Evolutionary conservation across 2,329 filamentous ascomycete genomes (phyloP).

Genomic region (Colletotrichum sublineola): DNA sequence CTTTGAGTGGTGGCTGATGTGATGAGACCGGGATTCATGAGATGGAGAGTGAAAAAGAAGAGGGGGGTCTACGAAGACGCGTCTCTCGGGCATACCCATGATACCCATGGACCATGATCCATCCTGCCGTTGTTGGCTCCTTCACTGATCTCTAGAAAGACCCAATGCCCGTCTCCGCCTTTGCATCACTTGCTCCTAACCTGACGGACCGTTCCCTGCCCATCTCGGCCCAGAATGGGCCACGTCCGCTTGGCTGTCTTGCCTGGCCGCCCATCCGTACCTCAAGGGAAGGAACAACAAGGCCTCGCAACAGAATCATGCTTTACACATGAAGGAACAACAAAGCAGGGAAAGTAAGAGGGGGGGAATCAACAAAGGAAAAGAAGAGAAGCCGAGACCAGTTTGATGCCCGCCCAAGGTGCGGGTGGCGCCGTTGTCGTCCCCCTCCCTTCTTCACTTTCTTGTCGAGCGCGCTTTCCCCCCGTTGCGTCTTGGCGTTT

Average conservation of each 20-base stretch:
- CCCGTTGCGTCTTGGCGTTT: not conserved
- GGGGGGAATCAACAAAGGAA: not conserved
- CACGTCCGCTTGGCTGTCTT: not conserved
- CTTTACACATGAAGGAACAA: not conserved
- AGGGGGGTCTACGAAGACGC: constrained; percentile 4
- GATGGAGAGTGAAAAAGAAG: constrained; percentile 15
- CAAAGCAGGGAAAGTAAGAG: not conserved
- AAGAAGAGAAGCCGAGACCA: not conserved
- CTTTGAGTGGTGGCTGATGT: constrained; percentile 11
- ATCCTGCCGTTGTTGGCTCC: not conserved
- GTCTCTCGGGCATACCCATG: constrained; percentile 12
- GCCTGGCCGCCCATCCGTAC: not conserved
- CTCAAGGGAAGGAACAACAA: constrained; percentile 17
- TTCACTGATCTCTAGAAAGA: constrained; percentile 3
- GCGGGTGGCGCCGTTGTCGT: constrained; percentile 39
- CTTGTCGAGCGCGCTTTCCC: not conserved
- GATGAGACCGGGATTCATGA: constrained; percentile 17
- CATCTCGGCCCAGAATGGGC: not conserved
- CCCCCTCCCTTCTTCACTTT: not conserved
- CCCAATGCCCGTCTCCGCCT: constrained; percentile 1
- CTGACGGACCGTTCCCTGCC: not conserved
- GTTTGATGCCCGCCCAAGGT: constrained; percentile 4
- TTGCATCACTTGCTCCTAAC: constrained; percentile 3
- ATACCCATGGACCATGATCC: constrained; percentile 7
- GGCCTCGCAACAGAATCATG: not conserved